phyloP scores from a whole-genome alignment of 768 basidiomycete species.

The Mycena olivaceomarginata region DNA sequence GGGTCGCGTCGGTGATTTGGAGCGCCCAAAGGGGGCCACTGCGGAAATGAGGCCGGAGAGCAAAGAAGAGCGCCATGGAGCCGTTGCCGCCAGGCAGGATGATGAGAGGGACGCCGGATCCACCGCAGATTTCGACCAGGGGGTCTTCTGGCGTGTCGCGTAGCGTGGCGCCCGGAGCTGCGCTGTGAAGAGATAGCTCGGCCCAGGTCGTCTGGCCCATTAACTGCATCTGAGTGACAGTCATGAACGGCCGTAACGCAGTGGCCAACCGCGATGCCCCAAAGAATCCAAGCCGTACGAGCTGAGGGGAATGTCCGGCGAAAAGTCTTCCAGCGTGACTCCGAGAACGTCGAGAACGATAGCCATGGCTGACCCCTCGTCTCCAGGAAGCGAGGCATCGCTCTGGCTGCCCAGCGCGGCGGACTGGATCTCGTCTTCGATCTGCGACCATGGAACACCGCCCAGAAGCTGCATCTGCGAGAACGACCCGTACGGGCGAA shows the following conservation, averaged over 20 bases:
- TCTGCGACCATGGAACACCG: slow-evolving; percentile 13
- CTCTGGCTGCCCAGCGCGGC: too few relatives aligned
- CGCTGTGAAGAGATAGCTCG: slow-evolving; percentile 33
- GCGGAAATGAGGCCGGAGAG: slow-evolving; percentile 4
- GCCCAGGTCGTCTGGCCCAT: slow-evolving; percentile 51
- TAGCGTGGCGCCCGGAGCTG: too few relatives aligned
- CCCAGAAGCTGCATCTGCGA: slow-evolving; percentile 25
- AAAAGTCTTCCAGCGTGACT: slow-evolving; percentile 50
- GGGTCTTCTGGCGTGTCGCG: background rate
- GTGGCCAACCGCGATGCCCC: slow-evolving; percentile 51
- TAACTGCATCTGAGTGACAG: slow-evolving; percentile 53
- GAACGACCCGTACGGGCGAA: slow-evolving; percentile 20
- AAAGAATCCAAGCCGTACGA: slow-evolving; percentile 57
- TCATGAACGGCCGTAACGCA: slow-evolving; percentile 48
- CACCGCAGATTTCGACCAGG: slow-evolving; percentile 35
- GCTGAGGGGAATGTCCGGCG: slow-evolving; percentile 52
- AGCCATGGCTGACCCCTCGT: background rate
- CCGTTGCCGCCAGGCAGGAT: slow-evolving; percentile 35
- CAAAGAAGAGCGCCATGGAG: background rate
- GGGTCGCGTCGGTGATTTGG: slow-evolving; percentile 34
- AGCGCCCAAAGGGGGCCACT: slow-evolving; percentile 29
- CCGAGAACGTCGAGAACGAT: slow-evolving; percentile 46
- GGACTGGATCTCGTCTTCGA: background rate
- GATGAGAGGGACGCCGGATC: slow-evolving; percentile 25
- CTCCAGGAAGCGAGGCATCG: background rate